Conservation (phyloP, 768 basidiomycete species). For the Hysterangium stoloniferum region DNA sequence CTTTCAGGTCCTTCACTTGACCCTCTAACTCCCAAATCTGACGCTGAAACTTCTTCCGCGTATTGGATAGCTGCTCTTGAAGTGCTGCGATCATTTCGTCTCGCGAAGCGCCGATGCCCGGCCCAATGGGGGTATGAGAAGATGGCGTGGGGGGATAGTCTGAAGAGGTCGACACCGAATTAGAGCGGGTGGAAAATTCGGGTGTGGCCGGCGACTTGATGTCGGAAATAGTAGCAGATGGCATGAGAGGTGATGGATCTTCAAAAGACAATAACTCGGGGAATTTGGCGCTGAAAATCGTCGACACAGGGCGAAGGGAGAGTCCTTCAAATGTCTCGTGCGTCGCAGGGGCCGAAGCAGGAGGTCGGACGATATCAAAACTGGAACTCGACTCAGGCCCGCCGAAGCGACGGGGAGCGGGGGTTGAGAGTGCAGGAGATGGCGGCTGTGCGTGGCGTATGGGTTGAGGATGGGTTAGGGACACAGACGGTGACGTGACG, state of each 20-base stretch:
- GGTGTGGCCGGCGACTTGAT: constrained; percentile 44
- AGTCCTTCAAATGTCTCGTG: constrained; percentile 57
- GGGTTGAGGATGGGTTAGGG: not conserved
- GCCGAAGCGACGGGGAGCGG: not conserved
- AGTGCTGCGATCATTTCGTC: constrained; percentile 41
- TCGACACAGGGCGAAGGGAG: constrained; percentile 67
- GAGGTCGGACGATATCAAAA: constrained; percentile 13
- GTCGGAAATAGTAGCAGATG: constrained; percentile 22
- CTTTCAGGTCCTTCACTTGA: constrained; percentile 63
- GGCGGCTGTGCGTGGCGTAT: too few relatives aligned
- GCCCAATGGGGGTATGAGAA: not conserved
- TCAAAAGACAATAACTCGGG: constrained; percentile 28
- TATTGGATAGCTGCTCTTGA: constrained; percentile 51
- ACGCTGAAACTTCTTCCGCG: constrained; percentile 60
- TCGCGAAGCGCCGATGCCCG: constrained; percentile 13
- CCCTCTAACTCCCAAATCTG: constrained; percentile 71
- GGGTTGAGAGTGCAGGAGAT: too few relatives aligned
- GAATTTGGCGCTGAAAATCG: constrained; percentile 67
- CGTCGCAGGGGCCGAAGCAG: constrained; percentile 61
- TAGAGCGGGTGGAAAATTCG: constrained; percentile 16
- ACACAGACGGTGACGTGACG: constrained; percentile 8
- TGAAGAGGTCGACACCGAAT: constrained; percentile 8
- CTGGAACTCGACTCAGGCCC: not conserved
- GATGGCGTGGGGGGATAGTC: constrained; percentile 11
- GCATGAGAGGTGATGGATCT: constrained; percentile 29